Conservation (phyloP, 768 basidiomycete genomes). For the Agaricus subrufescens region DNA sequence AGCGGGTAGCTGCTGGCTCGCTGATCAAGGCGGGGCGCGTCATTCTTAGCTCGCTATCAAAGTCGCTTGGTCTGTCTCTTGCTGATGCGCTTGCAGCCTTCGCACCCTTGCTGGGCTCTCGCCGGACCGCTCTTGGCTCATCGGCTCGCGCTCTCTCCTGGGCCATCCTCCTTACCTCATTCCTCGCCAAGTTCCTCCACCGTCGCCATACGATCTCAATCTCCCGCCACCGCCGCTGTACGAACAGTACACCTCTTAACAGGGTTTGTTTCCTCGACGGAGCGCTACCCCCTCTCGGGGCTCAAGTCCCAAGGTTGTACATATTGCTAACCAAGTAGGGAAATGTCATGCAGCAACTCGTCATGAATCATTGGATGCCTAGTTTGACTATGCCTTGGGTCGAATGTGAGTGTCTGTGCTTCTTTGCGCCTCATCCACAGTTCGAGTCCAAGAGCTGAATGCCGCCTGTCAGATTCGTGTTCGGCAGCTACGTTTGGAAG, state of each 20-base stretch:
- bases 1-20: too few relatives aligned
- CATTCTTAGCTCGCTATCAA: too few relatives aligned
- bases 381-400: conserved; percentile 41
- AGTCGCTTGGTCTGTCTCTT: too few relatives aligned
- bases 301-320: conserved; percentile 37
- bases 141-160: too few relatives aligned
- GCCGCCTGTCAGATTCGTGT: conserved; percentile 38
- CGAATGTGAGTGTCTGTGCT: conserved; percentile 37
- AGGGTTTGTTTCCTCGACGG: conserved; percentile 38
- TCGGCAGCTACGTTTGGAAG: conserved; percentile 57
- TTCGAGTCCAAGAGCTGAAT: background rate
- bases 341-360: conserved; percentile 25
- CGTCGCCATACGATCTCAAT: too few relatives aligned
- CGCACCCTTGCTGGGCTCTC: too few relatives aligned
- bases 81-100: too few relatives aligned
- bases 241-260: conserved; percentile 35
- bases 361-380: conserved; percentile 29
- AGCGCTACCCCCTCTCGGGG: too few relatives aligned
- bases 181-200: too few relatives aligned
- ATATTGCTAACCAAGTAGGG: conserved; percentile 54
- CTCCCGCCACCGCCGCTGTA: conserved; percentile 21
- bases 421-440: background rate
- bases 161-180: too few relatives aligned
- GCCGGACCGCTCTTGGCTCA: too few relatives aligned
- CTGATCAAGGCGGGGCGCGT: too few relatives aligned